A percentile compares a stretch with the other conserved stretches of the same genome.
Conservation (phyloP, 1,139 yeast species). For the Kurtzmaniella quercitrusa region DNA sequence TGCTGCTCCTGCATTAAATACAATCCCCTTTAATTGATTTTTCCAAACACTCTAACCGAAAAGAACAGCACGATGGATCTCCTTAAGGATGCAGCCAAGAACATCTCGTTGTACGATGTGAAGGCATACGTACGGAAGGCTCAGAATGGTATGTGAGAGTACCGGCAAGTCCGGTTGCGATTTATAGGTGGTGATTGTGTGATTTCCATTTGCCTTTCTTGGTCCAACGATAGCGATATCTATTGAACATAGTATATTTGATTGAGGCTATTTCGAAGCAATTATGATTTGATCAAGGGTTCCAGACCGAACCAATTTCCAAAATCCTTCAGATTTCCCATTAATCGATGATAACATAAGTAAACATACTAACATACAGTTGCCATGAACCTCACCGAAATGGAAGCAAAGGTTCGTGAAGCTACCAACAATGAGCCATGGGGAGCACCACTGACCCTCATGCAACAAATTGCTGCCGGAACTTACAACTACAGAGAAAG, state of each 20-base stretch:
- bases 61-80: conserved; percentile 47
- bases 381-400: conserved; percentile 89
- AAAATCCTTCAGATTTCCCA: too few species aligned
- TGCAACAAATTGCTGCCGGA: conserved; percentile 94
- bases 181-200: too few species aligned
- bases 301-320: too few species aligned
- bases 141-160: conserved; percentile 62
- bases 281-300: neutral
- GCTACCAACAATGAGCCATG: conserved; percentile 99
- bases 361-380: conserved; percentile 31
- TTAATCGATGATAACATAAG: neutral
- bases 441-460: conserved; percentile 93
- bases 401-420: conserved; percentile 95
- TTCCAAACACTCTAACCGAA: neutral
- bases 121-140: conserved; percentile 97
- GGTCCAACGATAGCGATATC: too few species aligned
- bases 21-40: conserved; percentile 2
- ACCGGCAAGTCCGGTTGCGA: neutral
- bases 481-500: conserved; percentile 84
- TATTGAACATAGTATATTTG: too few species aligned
- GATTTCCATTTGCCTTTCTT: too few species aligned
- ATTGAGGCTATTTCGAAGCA: too few species aligned
- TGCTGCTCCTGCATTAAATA: neutral
- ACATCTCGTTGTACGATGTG: conserved; percentile 87
- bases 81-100: conserved; percentile 69